Conservation (phyloP, 2,329 filamentous ascomycete species). For the Clonostachys byssicola region DNA sequence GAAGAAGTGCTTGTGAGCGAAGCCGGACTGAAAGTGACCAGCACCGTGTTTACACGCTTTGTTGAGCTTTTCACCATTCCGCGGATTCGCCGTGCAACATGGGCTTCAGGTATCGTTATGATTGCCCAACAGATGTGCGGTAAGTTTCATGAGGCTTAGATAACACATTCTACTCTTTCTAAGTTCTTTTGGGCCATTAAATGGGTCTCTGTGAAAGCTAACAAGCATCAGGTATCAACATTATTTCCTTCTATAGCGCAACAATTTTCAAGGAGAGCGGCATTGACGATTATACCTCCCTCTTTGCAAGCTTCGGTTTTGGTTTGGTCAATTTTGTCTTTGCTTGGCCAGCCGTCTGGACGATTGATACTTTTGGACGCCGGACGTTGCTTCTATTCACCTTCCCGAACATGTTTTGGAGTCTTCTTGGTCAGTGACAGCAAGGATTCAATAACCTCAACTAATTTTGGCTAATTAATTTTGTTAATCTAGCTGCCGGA, state of each 20-base stretch:
- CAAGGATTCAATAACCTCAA: no score
- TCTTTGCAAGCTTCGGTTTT: slow-evolving; percentile 48
- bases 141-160: slow-evolving; percentile 4
- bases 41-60: slow-evolving; percentile 28
- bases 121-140: slow-evolving; percentile 22
- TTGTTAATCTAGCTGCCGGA: slow-evolving; percentile 16
- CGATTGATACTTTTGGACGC: slow-evolving; percentile 48
- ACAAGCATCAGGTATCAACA: slow-evolving; percentile 15
- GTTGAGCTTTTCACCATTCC: slow-evolving; percentile 42
- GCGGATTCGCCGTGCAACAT: slow-evolving; percentile 35
- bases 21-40: neutral
- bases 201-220: no score
- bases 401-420: slow-evolving; percentile 22
- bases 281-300: slow-evolving; percentile 27
- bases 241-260: slow-evolving; percentile 44
- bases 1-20: slow-evolving; percentile 25
- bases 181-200: neutral
- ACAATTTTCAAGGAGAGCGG: slow-evolving; percentile 43
- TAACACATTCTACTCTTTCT: slow-evolving; percentile 2
- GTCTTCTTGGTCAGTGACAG: slow-evolving; percentile 1
- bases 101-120: slow-evolving; percentile 20
- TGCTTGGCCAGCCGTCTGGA: slow-evolving; percentile 47
- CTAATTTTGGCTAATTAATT: slow-evolving; percentile 4
- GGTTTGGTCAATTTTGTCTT: slow-evolving; percentile 49
- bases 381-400: slow-evolving; percentile 32